Base-by-base conservation (phyloP, 2,329 filamentous ascomycete species). In the Paraphaeosphaeria minitans region DNA sequence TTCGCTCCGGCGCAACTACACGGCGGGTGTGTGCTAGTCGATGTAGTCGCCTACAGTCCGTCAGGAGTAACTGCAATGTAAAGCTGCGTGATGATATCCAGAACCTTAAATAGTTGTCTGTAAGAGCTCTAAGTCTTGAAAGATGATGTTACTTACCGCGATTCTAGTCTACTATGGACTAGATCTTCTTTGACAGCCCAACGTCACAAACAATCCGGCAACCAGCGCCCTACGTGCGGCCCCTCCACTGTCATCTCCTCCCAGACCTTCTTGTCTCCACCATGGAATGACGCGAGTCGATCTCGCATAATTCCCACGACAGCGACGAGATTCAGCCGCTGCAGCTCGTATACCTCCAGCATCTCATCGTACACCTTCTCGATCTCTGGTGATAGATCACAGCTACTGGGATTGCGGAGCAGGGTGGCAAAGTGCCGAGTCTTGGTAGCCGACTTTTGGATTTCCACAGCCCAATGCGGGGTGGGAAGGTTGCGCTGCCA, bases 401-500 rank as follows among this genome's bases (percentile, higher is more conserved):
- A 12, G 10, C 19, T 12, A 7, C 41, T 22, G 7, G 8, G 7
- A 10, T n/a, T 43, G 7, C 19, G 41, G 7, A 43, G 19, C 7
- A n/a, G 19, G 2, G 41, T 12, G 7, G 41, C 19, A 4, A 21
- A 43, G n/a, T 43, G 41, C 7, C 41, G 41, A 3, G 41, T 22
- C 19, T 43, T 43, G 41, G 6, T 22, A 0, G 41, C 41, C 2
- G 41, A 43, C 41, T 43, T 43, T 13, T 43, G 41, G 0, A 43
- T 12, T 5, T 43, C 41, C 4, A 21, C 41, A 10, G 41, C 41
- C 41, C 41, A 43, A 2, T 10, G 41, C 10, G 41, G 41, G 7
- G 19, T 9, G 2, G n/a, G 3, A 3, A 22, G 2, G n/a, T 1
- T 9, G 4, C 8, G 8, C n/a, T n/a, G n/a, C n/a, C n/a, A n/a